These are phyloP conservation scores for Xylaria nigripes DNA, from an alignment of 495 filamentous ascomycete genomes.

Conservation along the genomic window DNA sequence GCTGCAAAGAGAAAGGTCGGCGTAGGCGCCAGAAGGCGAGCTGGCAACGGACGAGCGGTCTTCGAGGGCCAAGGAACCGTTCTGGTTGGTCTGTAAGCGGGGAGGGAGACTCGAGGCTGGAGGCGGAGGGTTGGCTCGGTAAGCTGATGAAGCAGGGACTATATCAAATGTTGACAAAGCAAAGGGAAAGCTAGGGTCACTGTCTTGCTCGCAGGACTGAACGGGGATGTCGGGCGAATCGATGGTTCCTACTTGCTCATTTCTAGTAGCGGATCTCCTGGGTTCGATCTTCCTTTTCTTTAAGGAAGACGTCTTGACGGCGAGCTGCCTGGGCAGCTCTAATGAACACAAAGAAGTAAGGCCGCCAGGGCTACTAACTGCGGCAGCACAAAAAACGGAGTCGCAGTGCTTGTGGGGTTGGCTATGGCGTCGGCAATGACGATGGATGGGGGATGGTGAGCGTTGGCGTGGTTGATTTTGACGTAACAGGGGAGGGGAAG, in stretches of 20 bases:
- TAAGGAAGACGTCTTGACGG: conserved; percentile 77
- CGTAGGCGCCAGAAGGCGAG: conserved; percentile 65
- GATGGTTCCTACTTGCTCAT: conserved; percentile 25
- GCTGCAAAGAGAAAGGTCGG: conserved; percentile 58
- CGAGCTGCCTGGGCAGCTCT: conserved; percentile 61
- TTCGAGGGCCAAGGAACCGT: conserved; percentile 38
- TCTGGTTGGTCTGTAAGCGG: conserved; percentile 39
- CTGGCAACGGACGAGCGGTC: conserved; percentile 50
- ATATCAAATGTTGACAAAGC: conserved; percentile 28
- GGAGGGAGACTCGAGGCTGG: conserved; percentile 41
- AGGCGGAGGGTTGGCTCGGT: conserved; percentile 52
- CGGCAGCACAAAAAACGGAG: neutral
- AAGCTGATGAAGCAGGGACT: conserved; percentile 42
- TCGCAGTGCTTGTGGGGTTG: too few relatives aligned
- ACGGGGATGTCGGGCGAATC: conserved; percentile 38
- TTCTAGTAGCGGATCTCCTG: conserved; percentile 38
- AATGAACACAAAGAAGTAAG: neutral
- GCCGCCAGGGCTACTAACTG: conserved; percentile 5
- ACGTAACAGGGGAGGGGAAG: too few relatives aligned
- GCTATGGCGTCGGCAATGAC: neutral
- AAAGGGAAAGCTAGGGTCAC: conserved; percentile 31
- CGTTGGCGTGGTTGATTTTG: too few relatives aligned
- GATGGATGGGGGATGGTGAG: neutral
- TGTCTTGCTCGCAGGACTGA: conserved; percentile 42
- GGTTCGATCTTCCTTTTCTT: conserved; percentile 78